Evolutionary conservation across 768 basidiomycete species (phyloP).

Genomic region (Rhodosporidiobolus odoratus): DNA sequence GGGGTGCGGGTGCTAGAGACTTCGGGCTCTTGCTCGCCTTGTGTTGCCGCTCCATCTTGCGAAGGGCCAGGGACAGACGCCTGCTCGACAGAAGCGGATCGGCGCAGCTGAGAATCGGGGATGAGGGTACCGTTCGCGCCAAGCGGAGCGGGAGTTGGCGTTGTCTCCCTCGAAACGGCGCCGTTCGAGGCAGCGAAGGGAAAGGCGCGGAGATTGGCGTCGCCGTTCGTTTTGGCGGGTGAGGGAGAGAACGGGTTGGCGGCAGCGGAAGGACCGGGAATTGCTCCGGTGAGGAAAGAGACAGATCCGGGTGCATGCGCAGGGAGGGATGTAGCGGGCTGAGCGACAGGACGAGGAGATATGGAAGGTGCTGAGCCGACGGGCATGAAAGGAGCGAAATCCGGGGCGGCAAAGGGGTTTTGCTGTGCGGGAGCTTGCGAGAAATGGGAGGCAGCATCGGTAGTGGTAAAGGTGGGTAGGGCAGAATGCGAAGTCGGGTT

Average conservation of each 20-base stretch:
- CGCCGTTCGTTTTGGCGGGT: conserved; percentile 1
- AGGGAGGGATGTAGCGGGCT: background rate
- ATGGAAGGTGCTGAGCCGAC: conserved; percentile 8
- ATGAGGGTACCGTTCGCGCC: background rate
- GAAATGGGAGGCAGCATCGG: background rate
- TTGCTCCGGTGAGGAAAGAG: background rate
- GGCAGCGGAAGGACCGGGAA: background rate
- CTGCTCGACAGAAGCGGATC: conserved; percentile 42
- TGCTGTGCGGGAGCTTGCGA: background rate
- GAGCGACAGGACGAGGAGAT: background rate
- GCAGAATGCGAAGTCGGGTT: conserved; percentile 14
- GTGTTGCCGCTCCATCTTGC: background rate
- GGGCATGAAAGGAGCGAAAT: conserved; percentile 17
- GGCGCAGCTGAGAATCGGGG: background rate
- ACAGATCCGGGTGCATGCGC: background rate
- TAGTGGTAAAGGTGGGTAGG: background rate
- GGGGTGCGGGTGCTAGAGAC: conserved; percentile 23
- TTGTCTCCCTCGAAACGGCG: background rate
- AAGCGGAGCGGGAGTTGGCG: conserved; percentile 8
- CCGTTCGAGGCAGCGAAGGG: background rate
- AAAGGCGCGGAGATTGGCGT: too few species aligned
- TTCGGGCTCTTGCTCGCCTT: conserved; percentile 4
- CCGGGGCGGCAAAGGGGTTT: background rate
- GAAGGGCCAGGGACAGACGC: conserved; percentile 44
- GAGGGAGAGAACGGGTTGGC: background rate